These are phyloP conservation scores for Wallacemonas collosoma DNA, from an alignment of 208 protist species.

Conservation along the genomic window DNA sequence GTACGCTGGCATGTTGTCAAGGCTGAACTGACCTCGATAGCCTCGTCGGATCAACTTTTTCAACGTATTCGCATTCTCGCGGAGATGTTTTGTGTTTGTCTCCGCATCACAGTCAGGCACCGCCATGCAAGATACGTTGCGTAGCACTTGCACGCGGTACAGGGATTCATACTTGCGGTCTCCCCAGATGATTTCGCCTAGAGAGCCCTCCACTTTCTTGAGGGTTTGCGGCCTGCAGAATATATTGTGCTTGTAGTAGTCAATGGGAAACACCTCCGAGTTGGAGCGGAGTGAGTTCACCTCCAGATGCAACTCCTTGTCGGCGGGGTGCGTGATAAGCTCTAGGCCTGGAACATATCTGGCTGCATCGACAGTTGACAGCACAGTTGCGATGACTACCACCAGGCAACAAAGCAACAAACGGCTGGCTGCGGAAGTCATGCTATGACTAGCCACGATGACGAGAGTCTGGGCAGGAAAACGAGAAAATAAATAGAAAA, in stretches of 20 bases:
- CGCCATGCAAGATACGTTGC: constrained; percentile 40
- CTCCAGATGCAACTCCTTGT: constrained; percentile 44
- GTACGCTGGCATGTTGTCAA: constrained; percentile 84
- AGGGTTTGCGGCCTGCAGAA: constrained; percentile 51
- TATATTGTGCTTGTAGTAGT: constrained; percentile 65
- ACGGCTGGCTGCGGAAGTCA: not conserved
- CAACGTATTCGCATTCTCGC: not conserved
- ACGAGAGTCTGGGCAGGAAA: too few species aligned
- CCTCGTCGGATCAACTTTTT: constrained; percentile 58
- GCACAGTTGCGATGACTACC: not conserved
- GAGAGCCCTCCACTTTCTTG: constrained; percentile 37
- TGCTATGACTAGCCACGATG: not conserved
- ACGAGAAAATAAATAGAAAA: too few species aligned
- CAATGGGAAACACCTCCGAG: constrained; percentile 62
- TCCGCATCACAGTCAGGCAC: constrained; percentile 47
- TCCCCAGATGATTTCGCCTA: constrained; percentile 85
- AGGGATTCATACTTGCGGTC: constrained; percentile 74
- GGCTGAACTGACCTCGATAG: constrained; percentile 85
- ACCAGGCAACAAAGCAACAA: not conserved
- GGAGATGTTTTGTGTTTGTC: constrained; percentile 34
- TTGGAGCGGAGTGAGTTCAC: constrained; percentile 80
- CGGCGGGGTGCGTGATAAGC: constrained; percentile 34
- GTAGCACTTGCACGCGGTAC: constrained; percentile 61
- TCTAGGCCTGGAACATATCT: constrained; percentile 9
- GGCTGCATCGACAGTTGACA: not conserved